Evolutionary conservation across 805 yeast species (phyloP).

Genomic region (Teunomyces cretensis): DNA sequence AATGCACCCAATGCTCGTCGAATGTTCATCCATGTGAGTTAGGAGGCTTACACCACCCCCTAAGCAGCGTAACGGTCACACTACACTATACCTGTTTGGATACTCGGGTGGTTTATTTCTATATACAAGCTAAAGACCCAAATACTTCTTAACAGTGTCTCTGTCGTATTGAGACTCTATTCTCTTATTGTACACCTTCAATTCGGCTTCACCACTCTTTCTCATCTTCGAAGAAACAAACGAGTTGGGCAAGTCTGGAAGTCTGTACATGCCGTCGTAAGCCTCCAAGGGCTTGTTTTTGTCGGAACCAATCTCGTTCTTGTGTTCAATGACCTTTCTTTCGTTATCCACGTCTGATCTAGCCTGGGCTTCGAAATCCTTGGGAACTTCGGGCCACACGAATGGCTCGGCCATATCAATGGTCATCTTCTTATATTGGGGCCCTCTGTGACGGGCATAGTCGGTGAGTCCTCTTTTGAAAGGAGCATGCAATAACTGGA

Average conservation of each 20-base stretch:
- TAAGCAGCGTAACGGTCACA: too few species aligned
- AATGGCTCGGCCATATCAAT: conserved; percentile 95
- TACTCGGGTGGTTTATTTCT: conserved; percentile 1
- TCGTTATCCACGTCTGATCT: conserved; percentile 47
- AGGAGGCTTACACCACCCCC: too few species aligned
- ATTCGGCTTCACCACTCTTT: conserved; percentile 21
- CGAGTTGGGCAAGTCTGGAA: conserved; percentile 40
- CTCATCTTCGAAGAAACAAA: conserved; percentile 32
- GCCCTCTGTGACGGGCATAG: conserved; percentile 68
- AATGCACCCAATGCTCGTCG: too few species aligned
- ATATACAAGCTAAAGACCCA: conserved; percentile 22
- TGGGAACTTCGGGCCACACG: conserved; percentile 78
- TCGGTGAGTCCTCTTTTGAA: conserved; percentile 54
- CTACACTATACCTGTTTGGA: not conserved
- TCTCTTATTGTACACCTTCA: conserved; percentile 18
- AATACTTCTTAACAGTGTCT: conserved; percentile 27
- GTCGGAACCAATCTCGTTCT: conserved; percentile 63
- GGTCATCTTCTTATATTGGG: conserved; percentile 93
- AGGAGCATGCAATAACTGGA: conserved; percentile 75
- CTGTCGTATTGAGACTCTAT: conserved; percentile 27
- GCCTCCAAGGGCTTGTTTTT: conserved; percentile 63
- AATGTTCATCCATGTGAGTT: too few species aligned
- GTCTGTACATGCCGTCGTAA: conserved; percentile 67
- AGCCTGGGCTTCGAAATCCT: conserved; percentile 31
- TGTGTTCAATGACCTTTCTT: conserved; percentile 51